A percentile compares a stretch with the other conserved stretches of the same genome.
These are phyloP conservation scores for Ailanthus altissimus DNA, from an alignment of 345 rosid species.

Conservation along the genomic window DNA sequence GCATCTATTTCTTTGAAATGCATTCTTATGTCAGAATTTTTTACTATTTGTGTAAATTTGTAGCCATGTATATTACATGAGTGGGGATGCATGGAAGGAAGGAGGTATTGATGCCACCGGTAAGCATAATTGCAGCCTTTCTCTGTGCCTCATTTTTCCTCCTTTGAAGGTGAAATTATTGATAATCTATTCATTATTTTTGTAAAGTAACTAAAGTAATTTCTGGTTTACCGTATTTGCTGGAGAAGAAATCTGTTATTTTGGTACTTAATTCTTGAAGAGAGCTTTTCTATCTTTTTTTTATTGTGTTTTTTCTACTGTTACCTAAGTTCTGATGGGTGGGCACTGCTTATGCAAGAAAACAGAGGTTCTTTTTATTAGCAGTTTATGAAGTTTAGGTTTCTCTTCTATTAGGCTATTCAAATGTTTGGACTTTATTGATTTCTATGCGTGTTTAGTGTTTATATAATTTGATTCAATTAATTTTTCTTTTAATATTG, in stretches of 20 bases:
- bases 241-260: neutral
- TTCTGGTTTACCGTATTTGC: neutral
- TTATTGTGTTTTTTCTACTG: too few species aligned
- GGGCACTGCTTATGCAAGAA: neutral
- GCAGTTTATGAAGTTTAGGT: neutral
- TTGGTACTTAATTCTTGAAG: neutral
- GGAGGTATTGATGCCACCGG: slow-evolving; percentile 99
- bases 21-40: slow-evolving; percentile 27
- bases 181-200: neutral
- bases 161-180: neutral
- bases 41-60: slow-evolving; percentile 40
- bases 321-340: slow-evolving; percentile 10
- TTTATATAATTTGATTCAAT: neutral
- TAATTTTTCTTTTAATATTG: neutral
- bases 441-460: neutral
- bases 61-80: slow-evolving; percentile 97
- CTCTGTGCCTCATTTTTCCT: neutral
- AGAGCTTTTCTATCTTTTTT: neutral
- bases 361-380: neutral
- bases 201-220: neutral
- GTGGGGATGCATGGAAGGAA: slow-evolving; percentile 99
- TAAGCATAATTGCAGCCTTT: slow-evolving; percentile 33
- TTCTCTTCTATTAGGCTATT: slow-evolving; percentile 1
- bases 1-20: neutral
- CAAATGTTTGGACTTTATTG: neutral